These are phyloP conservation scores for Calendula officinalis DNA, from an alignment of 129 eudicot species.

Conservation along the genomic window DNA sequence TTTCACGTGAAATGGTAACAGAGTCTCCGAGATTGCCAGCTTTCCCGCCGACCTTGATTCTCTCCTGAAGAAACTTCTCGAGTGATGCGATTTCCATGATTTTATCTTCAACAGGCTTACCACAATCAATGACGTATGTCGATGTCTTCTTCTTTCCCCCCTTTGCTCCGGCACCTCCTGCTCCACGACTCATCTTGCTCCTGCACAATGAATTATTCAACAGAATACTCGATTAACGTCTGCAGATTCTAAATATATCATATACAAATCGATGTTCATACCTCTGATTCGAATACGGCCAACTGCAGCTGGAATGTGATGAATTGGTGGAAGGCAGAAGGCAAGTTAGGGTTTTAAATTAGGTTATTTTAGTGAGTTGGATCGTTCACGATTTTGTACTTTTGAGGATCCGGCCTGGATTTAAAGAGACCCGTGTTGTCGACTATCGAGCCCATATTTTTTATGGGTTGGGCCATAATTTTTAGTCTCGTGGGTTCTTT, in stretches of 20 bases:
- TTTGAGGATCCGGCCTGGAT: background rate
- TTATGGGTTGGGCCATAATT: background rate
- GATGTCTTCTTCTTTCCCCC: slow-evolving; percentile 49
- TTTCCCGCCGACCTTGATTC: slow-evolving; percentile 56
- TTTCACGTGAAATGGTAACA: slow-evolving; percentile 40
- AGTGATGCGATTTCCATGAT: slow-evolving; percentile 59
- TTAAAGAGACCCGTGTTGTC: background rate
- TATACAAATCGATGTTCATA: background rate
- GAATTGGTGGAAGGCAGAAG: background rate
- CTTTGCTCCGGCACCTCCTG: slow-evolving; percentile 35
- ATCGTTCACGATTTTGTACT: background rate
- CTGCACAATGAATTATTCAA: slow-evolving; percentile 6
- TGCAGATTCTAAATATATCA: background rate
- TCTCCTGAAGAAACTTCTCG: slow-evolving; percentile 57
- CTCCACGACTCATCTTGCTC: slow-evolving; percentile 43
- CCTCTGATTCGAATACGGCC: slow-evolving; percentile 25
- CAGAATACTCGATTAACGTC: background rate
- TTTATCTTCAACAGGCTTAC: slow-evolving; percentile 60
- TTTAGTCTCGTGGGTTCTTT: background rate
- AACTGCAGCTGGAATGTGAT: slow-evolving; percentile 20
- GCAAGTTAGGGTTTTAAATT: slow-evolving; percentile 34
- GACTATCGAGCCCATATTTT: background rate
- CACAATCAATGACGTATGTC: slow-evolving; percentile 50
- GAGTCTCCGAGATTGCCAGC: slow-evolving; percentile 58
- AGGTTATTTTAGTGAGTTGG: slow-evolving; percentile 21